Evolutionary conservation across 2,329 filamentous ascomycete species (phyloP), one percentile per base, ranked within the genome.

Genomic region (Xylariaceae sp.): DNA sequence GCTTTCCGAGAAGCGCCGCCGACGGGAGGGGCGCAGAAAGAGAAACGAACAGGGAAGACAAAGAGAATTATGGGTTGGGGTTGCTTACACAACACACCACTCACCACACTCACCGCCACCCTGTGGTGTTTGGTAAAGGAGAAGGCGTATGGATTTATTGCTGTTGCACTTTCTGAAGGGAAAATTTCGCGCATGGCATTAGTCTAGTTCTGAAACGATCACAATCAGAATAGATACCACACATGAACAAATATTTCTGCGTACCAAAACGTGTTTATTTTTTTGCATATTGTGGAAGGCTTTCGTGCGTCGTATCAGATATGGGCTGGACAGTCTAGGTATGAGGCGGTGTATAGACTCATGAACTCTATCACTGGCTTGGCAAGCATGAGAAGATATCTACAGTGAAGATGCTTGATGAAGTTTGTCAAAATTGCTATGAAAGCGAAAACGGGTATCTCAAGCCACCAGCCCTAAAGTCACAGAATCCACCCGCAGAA

Each of bases 81-180:
- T 10, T 15, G 53, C 17, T 18, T 18, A 18, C 17, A 18, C 17
- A 18, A 18, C 53, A 30, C 23, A 30, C 23, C 23, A 30, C 23
- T 30, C 23, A 30, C 23, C 23, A 30, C 23, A 30, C 23, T 30
- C 23, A 30, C 23, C 17, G 17, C 17, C 17, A 18, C 23, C 23
- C 58, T 63, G 54, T 47, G 61, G 61, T 61, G 61, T 63, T 63
- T 30, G 59, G 50, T 63, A 59, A 57, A 56, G 56, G 51, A 30
- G 23, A 57, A 57, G 58, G 58, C 58, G 52, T 23, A 58, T 63
- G 53, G 53, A 56, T 61, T 63, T 63, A 30, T 48, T 57, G 34
- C 56, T 58, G 47, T 50, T 61, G 58, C 51, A 30, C 23, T 30
- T 56, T 59, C 54, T 61, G 53, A 58, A 52, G 39, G 47, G 41